A percentile compares a stretch with the other conserved stretches of the same genome.
Evolutionary conservation across 2,329 filamentous ascomycete species (phyloP).

Genomic region (Alternaria postmessia): DNA sequence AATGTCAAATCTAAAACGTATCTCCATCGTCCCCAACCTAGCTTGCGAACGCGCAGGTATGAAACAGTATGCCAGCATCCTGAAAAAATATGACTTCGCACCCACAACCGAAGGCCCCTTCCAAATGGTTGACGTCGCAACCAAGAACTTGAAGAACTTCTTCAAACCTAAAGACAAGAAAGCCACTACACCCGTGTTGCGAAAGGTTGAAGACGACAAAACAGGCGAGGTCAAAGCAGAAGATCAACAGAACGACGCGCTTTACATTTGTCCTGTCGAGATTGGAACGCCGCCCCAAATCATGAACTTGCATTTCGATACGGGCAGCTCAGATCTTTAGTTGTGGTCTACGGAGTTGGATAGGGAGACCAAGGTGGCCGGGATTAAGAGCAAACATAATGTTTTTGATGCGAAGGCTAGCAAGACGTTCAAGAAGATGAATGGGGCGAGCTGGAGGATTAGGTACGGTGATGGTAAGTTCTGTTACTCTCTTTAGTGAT

Average conservation of each 20-base stretch:
- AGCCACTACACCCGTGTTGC: not conserved
- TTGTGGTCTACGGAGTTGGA: constrained; percentile 35
- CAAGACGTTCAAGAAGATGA: constrained; percentile 62
- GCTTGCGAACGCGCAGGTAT: constrained; percentile 53
- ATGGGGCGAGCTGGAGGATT: constrained; percentile 37
- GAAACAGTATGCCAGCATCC: constrained; percentile 69
- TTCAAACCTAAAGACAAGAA: constrained; percentile 13
- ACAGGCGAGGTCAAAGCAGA: constrained; percentile 64
- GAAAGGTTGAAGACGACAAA: constrained; percentile 33
- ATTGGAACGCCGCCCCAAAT: constrained; percentile 72
- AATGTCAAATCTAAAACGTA: constrained; percentile 32
- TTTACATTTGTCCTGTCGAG: constrained; percentile 69
- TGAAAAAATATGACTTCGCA: constrained; percentile 61
- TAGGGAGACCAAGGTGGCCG: constrained; percentile 60
- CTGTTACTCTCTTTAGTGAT: too few relatives aligned
- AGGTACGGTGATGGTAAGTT: too few relatives aligned
- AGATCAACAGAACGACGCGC: constrained; percentile 72
- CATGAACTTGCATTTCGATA: constrained; percentile 71
- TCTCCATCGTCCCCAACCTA: constrained; percentile 35
- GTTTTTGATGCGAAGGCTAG: constrained; percentile 70
- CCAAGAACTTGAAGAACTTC: constrained; percentile 23
- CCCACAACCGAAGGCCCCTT: constrained; percentile 20
- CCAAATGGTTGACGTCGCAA: constrained; percentile 20
- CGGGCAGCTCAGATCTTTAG: constrained; percentile 75
- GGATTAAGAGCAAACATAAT: constrained; percentile 51